Conservation (phyloP, 352 stramenopile species). For the Phytophthora nicotianae region DNA sequence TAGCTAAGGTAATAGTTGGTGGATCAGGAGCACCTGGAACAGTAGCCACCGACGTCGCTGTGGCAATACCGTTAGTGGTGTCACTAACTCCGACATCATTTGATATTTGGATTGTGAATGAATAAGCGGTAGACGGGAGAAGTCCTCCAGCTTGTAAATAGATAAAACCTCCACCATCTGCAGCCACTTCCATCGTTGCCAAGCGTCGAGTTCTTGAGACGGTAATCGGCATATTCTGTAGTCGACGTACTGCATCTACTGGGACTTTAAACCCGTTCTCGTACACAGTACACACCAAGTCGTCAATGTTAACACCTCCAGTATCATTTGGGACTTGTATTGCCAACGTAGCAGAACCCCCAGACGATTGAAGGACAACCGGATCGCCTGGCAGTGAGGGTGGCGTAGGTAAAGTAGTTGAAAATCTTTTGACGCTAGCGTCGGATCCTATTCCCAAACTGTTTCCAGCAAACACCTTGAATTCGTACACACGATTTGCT, state of each 20-base stretch:
- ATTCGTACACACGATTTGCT: slow-evolving; percentile 46
- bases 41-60: slow-evolving; percentile 26
- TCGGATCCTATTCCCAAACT: slow-evolving; percentile 45
- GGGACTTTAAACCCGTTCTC: slow-evolving; percentile 44
- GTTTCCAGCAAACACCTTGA: slow-evolving; percentile 61
- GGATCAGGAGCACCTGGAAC: slow-evolving; percentile 34
- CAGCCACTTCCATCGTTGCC: slow-evolving; percentile 1
- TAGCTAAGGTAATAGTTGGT: slow-evolving; percentile 27
- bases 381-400: slow-evolving; percentile 39
- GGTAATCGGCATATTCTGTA: neutral
- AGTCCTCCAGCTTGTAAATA: slow-evolving; percentile 53
- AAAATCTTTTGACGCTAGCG: slow-evolving; percentile 25
- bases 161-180: slow-evolving; percentile 9
- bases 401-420: slow-evolving; percentile 30
- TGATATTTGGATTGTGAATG: slow-evolving; percentile 43
- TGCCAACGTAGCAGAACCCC: slow-evolving; percentile 43
- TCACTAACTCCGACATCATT: slow-evolving; percentile 43
- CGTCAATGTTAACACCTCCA: slow-evolving; percentile 36
- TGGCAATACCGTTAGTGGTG: slow-evolving; percentile 8
- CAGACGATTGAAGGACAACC: slow-evolving; percentile 34
- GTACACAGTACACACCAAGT: slow-evolving; percentile 47
- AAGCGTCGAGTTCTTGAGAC: slow-evolving; percentile 1
- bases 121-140: slow-evolving; percentile 45
- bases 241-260: slow-evolving; percentile 17
- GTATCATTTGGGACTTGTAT: slow-evolving; percentile 46